A percentile compares a stretch with the other conserved stretches of the same genome.
phyloP scores from a whole-genome alignment of 2,329 filamentous ascomycete species.

The Cladosporium sp. region DNA sequence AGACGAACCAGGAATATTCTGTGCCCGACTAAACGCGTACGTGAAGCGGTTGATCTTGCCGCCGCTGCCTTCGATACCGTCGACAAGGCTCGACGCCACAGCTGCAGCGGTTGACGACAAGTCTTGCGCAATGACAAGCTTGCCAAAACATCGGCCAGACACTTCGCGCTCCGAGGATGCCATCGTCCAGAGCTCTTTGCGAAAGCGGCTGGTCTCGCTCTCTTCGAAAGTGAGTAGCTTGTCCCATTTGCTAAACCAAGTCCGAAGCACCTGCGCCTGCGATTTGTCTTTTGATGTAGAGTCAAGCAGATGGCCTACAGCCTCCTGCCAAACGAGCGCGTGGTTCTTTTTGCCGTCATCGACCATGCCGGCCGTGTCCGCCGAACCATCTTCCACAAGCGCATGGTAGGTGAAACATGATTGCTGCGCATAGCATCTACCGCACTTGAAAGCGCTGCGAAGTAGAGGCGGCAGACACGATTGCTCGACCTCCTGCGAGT shows the following conservation, averaged over 20 bases:
- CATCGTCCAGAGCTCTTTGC: constrained; percentile 94
- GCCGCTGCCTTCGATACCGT: constrained; percentile 35
- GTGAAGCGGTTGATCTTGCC: constrained; percentile 86
- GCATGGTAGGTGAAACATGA: constrained; percentile 93
- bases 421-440: constrained; percentile 82
- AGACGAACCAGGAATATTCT: constrained; percentile 54
- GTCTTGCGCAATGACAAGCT: constrained; percentile 65
- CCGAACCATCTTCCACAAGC: constrained; percentile 74
- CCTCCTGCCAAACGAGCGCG: constrained; percentile 58
- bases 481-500: constrained; percentile 47
- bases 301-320: constrained; percentile 45
- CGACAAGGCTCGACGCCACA: constrained; percentile 16
- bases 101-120: constrained; percentile 17
- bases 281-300: constrained; percentile 40
- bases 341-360: constrained; percentile 47
- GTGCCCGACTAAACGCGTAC: constrained; percentile 71
- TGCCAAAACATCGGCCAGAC: constrained; percentile 80
- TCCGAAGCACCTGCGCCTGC: constrained; percentile 55
- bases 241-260: constrained; percentile 95
- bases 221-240: constrained; percentile 89
- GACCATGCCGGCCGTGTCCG: constrained; percentile 72
- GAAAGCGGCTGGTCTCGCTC: constrained; percentile 77
- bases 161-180: constrained; percentile 80
- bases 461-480: constrained; percentile 81
- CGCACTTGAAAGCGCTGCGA: constrained; percentile 73